These are phyloP conservation scores for Raphanus sativus DNA, from an alignment of 345 rosid genomes.

Conservation along the genomic window DNA sequence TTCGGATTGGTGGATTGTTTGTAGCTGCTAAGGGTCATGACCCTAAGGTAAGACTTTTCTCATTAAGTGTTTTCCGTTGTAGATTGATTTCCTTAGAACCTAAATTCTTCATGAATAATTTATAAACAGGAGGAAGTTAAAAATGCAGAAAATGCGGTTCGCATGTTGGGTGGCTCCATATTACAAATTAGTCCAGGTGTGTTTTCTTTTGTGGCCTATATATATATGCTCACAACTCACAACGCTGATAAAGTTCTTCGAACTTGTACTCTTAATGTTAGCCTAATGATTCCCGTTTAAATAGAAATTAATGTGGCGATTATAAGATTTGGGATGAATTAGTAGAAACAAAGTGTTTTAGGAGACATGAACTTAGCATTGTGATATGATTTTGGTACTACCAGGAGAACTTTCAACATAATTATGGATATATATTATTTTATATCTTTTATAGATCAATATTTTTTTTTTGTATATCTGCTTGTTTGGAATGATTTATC, in stretches of 20 bases:
- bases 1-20: slow-evolving; percentile 91
- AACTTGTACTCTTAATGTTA: not conserved
- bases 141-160: slow-evolving; percentile 70
- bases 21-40: slow-evolving; percentile 95
- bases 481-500: slow-evolving; percentile 2
- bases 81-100: not conserved
- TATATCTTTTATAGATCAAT: not conserved
- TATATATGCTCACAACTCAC: not conserved
- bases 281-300: not conserved
- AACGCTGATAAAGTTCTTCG: not conserved
- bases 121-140: slow-evolving; percentile 62
- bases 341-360: not conserved
- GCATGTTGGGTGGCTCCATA: slow-evolving; percentile 69
- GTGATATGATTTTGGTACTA: not conserved
- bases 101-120: not conserved
- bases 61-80: not conserved
- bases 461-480: not conserved
- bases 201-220: not conserved
- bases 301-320: not conserved
- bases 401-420: not conserved
- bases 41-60: slow-evolving; percentile 63
- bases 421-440: not conserved
- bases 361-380: not conserved
- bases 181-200: slow-evolving; percentile 61
- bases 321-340: not conserved